A percentile compares a stretch with the other conserved stretches of the same genome.
These are phyloP conservation scores for Stephania yunnanensis DNA, from an alignment of 164 flowering plant species.

Conservation along the genomic window DNA sequence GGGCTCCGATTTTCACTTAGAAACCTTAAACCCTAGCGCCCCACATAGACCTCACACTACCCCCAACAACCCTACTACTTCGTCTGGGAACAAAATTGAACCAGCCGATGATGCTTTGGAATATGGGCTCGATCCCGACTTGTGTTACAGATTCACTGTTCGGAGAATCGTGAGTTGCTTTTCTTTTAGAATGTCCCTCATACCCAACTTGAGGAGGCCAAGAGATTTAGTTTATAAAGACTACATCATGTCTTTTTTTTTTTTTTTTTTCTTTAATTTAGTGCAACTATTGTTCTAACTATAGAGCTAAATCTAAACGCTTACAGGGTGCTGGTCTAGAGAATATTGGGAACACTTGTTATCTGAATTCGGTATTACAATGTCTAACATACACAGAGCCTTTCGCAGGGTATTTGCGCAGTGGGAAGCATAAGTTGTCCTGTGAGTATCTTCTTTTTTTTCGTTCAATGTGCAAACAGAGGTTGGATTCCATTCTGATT, in stretches of 20 bases:
- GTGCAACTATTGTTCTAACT: neutral
- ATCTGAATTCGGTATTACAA: constrained; percentile 92
- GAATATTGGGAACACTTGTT: constrained; percentile 95
- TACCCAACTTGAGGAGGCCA: too few relatives aligned
- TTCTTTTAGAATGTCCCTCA: neutral
- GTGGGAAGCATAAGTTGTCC: constrained; percentile 83
- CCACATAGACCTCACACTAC: constrained; percentile 10
- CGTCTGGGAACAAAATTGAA: constrained; percentile 29
- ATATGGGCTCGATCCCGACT: constrained; percentile 54
- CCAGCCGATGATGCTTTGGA: constrained; percentile 31
- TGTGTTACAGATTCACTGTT: constrained; percentile 48
- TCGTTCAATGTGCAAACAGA: too few relatives aligned
- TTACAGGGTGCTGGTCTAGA: constrained; percentile 93
- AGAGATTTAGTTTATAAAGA: too few relatives aligned
- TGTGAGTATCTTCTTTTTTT: constrained; percentile 45
- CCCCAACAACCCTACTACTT: neutral
- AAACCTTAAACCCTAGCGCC: constrained; percentile 54
- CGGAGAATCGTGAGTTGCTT: constrained; percentile 61
- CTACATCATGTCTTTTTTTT: too few relatives aligned
- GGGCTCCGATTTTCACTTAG: constrained; percentile 45
- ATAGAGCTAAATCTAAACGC: constrained; percentile 2
- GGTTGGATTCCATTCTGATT: too few relatives aligned
- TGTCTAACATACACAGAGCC: constrained; percentile 97
- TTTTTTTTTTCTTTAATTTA: neutral
- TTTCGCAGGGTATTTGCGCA: constrained; percentile 83